Percentiles rank a stretch among this genome's conserved stretches.
These are phyloP conservation scores for Fusarium subtropicale DNA, from an alignment of 2,329 filamentous ascomycete genomes.

Conservation along the genomic window DNA sequence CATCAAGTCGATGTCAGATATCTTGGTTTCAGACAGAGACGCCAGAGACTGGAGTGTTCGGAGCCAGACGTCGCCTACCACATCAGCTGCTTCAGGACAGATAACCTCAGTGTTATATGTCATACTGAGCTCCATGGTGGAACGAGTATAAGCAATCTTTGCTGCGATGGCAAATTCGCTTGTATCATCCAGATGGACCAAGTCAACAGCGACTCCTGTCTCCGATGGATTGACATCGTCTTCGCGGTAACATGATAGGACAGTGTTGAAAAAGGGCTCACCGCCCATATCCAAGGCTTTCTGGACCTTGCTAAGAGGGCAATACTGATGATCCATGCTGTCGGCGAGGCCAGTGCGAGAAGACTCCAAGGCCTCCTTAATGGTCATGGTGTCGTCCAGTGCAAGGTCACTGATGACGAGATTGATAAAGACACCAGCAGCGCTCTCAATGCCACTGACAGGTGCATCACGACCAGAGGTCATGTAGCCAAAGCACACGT, in stretches of 20 bases:
- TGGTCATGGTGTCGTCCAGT: neutral
- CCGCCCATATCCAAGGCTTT: neutral
- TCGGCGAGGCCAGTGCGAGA: neutral
- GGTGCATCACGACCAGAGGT: neutral
- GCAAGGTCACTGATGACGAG: neutral
- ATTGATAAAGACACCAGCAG: neutral
- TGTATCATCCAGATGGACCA: neutral
- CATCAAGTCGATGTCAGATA: neutral
- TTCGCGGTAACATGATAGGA: neutral
- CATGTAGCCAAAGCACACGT: neutral
- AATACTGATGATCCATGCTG: neutral
- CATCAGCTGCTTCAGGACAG: neutral
- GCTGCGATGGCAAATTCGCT: constrained; percentile 1
- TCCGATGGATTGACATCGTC: neutral
- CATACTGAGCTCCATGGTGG: neutral
- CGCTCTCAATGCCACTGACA: neutral
- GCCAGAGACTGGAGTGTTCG: neutral
- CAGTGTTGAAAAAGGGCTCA: neutral
- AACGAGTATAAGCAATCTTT: neutral
- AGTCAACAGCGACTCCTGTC: neutral
- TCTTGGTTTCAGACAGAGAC: neutral
- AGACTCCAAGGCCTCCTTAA: neutral
- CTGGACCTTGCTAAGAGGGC: neutral
- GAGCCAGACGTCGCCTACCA: neutral
- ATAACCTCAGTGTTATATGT: neutral